Conservation (phyloP, 2,329 filamentous ascomycete genomes). For the Teratosphaeria zuluensis region DNA sequence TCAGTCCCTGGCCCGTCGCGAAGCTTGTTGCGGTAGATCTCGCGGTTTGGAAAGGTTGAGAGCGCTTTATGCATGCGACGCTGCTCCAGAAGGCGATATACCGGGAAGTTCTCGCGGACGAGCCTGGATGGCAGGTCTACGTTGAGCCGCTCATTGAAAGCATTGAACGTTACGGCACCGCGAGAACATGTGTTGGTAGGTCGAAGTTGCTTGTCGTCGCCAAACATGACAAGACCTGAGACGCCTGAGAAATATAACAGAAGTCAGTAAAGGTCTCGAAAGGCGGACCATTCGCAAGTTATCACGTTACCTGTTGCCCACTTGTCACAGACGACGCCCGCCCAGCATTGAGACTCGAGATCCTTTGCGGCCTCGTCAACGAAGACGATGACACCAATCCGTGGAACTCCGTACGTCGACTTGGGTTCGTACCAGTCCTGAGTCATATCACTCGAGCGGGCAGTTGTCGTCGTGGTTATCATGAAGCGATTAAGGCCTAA, state of each 20-base stretch:
- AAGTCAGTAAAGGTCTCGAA: background rate
- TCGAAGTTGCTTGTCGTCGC: constrained; percentile 5
- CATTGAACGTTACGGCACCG: constrained; percentile 7
- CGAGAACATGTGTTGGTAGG: constrained; percentile 9
- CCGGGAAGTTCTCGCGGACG: constrained; percentile 5
- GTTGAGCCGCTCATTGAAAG: constrained; percentile 6
- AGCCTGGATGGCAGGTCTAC: constrained; percentile 8
- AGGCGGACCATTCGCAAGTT: background rate
- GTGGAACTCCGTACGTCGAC: background rate
- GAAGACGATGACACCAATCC: constrained; percentile 6
- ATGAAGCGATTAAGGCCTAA: constrained; percentile 5
- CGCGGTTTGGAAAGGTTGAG: constrained; percentile 5
- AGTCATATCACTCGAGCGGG: constrained; percentile 3
- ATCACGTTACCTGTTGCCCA: constrained; percentile 3
- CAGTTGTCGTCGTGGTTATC: constrained; percentile 8
- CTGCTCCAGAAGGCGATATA: constrained; percentile 8
- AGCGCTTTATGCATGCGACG: constrained; percentile 5
- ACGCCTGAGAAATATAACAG: background rate
- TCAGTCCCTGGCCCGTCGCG: constrained; percentile 3
- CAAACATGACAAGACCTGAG: background rate
- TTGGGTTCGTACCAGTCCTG: background rate
- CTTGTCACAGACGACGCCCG: constrained; percentile 4
- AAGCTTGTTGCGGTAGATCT: constrained; percentile 5
- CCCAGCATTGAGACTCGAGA: constrained; percentile 11
- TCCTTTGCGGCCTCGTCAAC: constrained; percentile 11